Evolutionary conservation across 192 early-diverging fungal genomes (phyloP).

Genomic region (Coemansia sp.): DNA sequence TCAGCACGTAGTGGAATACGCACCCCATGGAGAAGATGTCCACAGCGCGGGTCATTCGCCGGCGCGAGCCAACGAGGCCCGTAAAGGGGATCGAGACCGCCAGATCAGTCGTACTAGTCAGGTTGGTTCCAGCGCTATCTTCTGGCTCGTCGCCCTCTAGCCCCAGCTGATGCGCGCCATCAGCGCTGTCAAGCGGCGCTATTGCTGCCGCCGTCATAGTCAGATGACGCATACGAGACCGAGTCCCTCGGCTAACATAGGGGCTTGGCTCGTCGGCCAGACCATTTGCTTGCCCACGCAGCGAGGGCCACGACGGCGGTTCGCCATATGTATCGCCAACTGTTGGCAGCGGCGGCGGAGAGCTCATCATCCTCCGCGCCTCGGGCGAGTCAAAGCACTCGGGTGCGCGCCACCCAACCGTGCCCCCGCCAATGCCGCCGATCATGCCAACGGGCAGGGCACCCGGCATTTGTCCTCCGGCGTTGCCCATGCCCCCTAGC

Average conservation of each 20-base stretch:
- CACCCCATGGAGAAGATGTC: slow-evolving; percentile 98
- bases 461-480: slow-evolving; percentile 9
- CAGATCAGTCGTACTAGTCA: slow-evolving; percentile 15
- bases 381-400: slow-evolving; percentile 71
- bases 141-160: slow-evolving; percentile 21
- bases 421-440: slow-evolving; percentile 70
- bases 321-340: not conserved
- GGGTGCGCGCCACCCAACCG: slow-evolving; percentile 96
- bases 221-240: slow-evolving; percentile 34
- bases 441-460: slow-evolving; percentile 44
- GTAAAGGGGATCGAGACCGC: slow-evolving; percentile 9
- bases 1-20: slow-evolving; percentile 93
- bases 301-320: slow-evolving; percentile 31
- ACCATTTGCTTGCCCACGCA: not conserved
- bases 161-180: slow-evolving; percentile 10
- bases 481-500: slow-evolving; percentile 6
- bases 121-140: slow-evolving; percentile 28
- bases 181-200: not conserved
- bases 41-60: slow-evolving; percentile 80
- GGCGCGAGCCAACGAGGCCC: slow-evolving; percentile 9
- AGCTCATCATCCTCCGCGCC: slow-evolving; percentile 16
- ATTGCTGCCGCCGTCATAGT: slow-evolving; percentile 15
- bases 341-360: not conserved
- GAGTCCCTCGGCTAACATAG: slow-evolving; percentile 50
- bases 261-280: slow-evolving; percentile 40